Evolutionary conservation across 805 yeast species (phyloP).

Genomic region (Suhomyces sp.): DNA sequence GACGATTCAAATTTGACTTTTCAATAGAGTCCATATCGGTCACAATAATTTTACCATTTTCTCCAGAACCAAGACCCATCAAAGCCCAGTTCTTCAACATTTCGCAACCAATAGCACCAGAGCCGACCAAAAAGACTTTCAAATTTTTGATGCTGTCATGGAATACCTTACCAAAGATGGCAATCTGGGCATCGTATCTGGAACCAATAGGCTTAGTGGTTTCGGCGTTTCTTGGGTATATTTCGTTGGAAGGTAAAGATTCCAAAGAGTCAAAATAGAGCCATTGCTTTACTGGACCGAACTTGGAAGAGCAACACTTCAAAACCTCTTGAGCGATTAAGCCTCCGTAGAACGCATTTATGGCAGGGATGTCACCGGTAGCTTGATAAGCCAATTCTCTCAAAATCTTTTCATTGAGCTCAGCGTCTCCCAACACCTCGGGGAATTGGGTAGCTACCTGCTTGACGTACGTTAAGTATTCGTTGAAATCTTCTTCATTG

Average conservation of each 20-base stretch:
- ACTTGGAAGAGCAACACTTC: conserved; percentile 93
- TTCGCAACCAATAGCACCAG: conserved; percentile 99
- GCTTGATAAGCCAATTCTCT: conserved; percentile 79
- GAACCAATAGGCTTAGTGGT: conserved; percentile 73
- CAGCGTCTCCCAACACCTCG: conserved; percentile 52
- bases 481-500: conserved; percentile 69
- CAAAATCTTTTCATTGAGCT: conserved; percentile 62
- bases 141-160: conserved; percentile 72
- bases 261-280: conserved; percentile 93
- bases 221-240: conserved; percentile 62
- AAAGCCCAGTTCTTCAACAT: conserved; percentile 98
- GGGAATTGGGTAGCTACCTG: conserved; percentile 58
- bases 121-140: conserved; percentile 87
- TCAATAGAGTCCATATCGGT: conserved; percentile 96
- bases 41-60: conserved; percentile 75
- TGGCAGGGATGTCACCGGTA: conserved; percentile 86
- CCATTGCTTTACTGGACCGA: conserved; percentile 89
- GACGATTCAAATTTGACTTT: conserved; percentile 93
- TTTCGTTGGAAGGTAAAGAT: conserved; percentile 65
- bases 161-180: conserved; percentile 82
- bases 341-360: conserved; percentile 90
- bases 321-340: conserved; percentile 94
- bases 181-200: conserved; percentile 93
- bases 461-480: conserved; percentile 56
- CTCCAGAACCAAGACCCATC: conserved; percentile 92